Percentiles rank a stretch among this genome's conserved stretches.
Conservation (phyloP, 1,284 basidiomycete species). For the Binderoboletus segoi region DNA sequence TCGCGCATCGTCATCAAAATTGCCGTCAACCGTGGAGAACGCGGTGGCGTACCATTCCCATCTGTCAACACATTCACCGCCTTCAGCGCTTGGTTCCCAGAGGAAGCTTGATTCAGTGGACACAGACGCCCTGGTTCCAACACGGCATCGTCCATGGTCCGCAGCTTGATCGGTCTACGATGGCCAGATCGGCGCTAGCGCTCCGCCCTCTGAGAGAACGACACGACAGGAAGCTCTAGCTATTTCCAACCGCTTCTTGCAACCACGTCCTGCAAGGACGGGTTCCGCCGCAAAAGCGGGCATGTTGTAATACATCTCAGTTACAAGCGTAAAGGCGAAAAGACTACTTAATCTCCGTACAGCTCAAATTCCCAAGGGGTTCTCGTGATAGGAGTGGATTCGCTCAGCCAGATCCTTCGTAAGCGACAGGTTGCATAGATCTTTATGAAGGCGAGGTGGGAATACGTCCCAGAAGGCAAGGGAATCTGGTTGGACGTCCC, state of each 20-base stretch:
- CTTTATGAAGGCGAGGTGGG: constrained; percentile 69
- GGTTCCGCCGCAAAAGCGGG: constrained; percentile 22
- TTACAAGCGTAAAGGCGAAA: constrained; percentile 12
- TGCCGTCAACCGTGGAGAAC: constrained; percentile 8
- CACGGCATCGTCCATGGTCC: constrained; percentile 25
- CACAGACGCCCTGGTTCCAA: background rate
- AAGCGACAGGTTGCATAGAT: constrained; percentile 83
- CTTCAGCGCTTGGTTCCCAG: constrained; percentile 4
- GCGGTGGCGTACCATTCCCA: constrained; percentile 20
- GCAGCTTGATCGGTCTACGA: constrained; percentile 16
- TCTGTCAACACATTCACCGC: constrained; percentile 6
- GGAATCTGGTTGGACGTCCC: constrained; percentile 22
- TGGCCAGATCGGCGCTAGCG: constrained; percentile 26
- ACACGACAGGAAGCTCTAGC: constrained; percentile 12
- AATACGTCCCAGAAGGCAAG: constrained; percentile 61
- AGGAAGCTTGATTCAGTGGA: constrained; percentile 15
- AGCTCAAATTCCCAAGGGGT: constrained; percentile 76
- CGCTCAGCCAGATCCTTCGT: constrained; percentile 78
- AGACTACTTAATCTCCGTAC: constrained; percentile 39
- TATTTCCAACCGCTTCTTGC: constrained; percentile 28
- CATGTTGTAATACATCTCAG: constrained; percentile 17
- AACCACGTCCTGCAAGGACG: constrained; percentile 20
- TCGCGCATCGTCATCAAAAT: constrained; percentile 5
- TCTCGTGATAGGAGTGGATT: constrained; percentile 46
- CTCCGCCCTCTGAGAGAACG: constrained; percentile 15